phyloP scores from a whole-genome alignment of 306 rosid genomes.

The Coriaria nepalensis region DNA sequence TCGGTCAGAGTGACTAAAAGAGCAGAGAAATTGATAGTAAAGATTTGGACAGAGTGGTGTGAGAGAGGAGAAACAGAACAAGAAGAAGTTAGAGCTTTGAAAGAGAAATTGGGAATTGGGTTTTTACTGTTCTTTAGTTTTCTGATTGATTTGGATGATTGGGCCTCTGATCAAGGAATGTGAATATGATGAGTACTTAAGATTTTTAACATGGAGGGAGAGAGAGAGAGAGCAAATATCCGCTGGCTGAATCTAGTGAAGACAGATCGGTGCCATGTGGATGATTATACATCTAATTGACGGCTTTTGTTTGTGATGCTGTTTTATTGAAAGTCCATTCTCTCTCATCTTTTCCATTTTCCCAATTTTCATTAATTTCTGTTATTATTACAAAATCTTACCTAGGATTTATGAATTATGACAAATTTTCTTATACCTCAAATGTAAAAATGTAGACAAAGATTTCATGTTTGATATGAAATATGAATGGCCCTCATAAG shows the following conservation, averaged over 20 bases:
- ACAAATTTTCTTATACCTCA: no score
- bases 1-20: conserved; percentile 1
- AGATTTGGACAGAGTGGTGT: conserved; percentile 27
- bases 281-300: conserved; percentile 18
- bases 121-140: neutral
- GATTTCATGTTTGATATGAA: no score
- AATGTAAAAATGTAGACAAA: no score
- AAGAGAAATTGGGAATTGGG: neutral
- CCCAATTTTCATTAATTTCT: no score
- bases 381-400: no score
- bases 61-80: neutral
- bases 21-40: conserved; percentile 1
- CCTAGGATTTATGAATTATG: no score
- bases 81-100: neutral
- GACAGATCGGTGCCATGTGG: conserved; percentile 75
- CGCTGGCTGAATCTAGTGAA: conserved; percentile 28
- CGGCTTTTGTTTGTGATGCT: neutral
- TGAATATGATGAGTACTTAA: conserved; percentile 9
- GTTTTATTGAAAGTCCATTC: no score
- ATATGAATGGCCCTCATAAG: no score
- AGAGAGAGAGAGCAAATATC: conserved; percentile 18
- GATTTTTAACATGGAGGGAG: conserved; percentile 9
- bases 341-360: no score
- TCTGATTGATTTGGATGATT: neutral
- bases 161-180: conserved; percentile 15